Base-by-base conservation (phyloP, 768 basidiomycete species). In the Hericium erinaceus region DNA sequence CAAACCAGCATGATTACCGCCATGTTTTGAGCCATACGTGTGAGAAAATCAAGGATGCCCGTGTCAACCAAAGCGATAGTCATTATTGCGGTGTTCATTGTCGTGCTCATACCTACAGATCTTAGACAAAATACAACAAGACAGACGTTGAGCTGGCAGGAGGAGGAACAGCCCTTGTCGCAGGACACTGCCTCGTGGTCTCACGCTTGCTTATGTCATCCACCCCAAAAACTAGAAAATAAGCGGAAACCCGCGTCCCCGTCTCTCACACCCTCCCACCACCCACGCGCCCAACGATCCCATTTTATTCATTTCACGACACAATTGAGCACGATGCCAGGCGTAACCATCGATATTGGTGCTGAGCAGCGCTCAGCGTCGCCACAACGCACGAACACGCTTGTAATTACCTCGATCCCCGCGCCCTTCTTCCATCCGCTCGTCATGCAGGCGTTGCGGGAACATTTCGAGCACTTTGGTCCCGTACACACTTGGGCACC, bases 401-500 rank as follows among this genome's bases (percentile, higher is more conserved):
- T 98, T 33, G 79, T 92, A 41, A 79, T 98, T 52, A 84, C 94
- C 1, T 77, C 81, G 2, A 72, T 98, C 0, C 91, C 93, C 3
- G 79, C 75, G 38, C 73, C 79, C 1, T 91, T 94, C 69, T 95
- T 98, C 73, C 77, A 85, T 39, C 84, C 86, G 6, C 64, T 77
- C 0, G 78, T 89, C 59, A 76, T 93, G 22, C 71, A 78, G 11
- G 79, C 87, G 16, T 75, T 98, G 22, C 78, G 74, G 44, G 71
- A 76, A 20, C 86, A 95, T 67, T 98, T 98, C 67, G 75, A 74
- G 3, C 66, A 76, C 2, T 94, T 87, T 63, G 95, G 97, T 16
- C 73, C 78, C 24, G 83, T 99, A n/a, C 84, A 89, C 65, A 80
- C 86, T 64, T 99, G 95, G 94, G 91, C 89, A 0, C 92, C 93